Evolutionary conservation across 2,329 filamentous ascomycete genomes (phyloP), one percentile per base, ranked within the genome.

Genomic region (Sclerotinia subarctica): DNA sequence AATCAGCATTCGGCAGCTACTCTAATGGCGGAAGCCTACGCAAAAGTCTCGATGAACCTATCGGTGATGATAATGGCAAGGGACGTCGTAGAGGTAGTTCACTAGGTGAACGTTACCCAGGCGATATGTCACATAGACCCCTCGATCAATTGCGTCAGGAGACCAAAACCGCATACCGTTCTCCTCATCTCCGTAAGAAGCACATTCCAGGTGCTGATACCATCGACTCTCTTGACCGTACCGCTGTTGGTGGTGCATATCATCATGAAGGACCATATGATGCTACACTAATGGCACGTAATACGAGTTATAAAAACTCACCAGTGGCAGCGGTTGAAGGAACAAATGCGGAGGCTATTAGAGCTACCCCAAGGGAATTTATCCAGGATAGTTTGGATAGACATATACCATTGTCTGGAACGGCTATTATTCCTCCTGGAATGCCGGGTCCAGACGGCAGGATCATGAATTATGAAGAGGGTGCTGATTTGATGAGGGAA

Each of bases 221-320:
- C 11, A 95, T 98, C 74, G 94, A 97, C 77, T 81, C 82, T 6
- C 86, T 98, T 1, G 94, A 97, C 76, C 83, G 82, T 65, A 81
- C 84, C 3, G 78, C 85, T n/a, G 78, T 84, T 52, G 85, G 86
- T 63, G 84, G 84, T 24, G 80, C 84, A 2, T 97, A 96, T 78
- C 94, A 97, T 78, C 94, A 98, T 75, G 92, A 90, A 71, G 94
- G 94, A 0, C 94, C 94, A 0, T 98, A 91, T 74, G 94, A 98
- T 77, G 92, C 94, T 13, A 90, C 92, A 2, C 83, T 92, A 64
- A 82, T 90, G 1, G 86, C 90, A 17, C 86, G 92, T 59, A 97
- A 97, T 79, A 82, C 80, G 5, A 83, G 87, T 79, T 82, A 82
- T 69, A 81, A 83, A 66, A 80, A 78, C 68, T 89, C 91, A 3